These are phyloP conservation scores for Diaporthe destruens DNA, from an alignment of 2,329 filamentous ascomycete species.

Conservation along the genomic window DNA sequence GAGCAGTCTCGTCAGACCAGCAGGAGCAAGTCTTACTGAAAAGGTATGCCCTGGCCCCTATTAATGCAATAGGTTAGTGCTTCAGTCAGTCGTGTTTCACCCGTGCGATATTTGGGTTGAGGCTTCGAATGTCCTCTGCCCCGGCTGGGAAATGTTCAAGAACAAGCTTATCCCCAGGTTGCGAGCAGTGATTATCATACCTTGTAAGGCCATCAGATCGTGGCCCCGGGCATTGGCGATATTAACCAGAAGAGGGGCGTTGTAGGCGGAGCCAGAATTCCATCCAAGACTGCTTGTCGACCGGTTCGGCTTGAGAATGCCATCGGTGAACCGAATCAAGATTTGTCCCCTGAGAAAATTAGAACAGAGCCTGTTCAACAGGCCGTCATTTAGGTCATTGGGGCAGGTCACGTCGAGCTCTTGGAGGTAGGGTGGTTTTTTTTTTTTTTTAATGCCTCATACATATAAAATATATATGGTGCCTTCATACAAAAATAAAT, in stretches of 20 bases:
- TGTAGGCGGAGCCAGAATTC: neutral
- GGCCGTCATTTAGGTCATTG: neutral
- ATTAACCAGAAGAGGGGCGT: neutral
- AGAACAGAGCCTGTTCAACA: too few species aligned
- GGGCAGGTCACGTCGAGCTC: neutral
- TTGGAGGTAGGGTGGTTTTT: too few species aligned
- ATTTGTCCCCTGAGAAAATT: neutral
- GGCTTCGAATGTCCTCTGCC: neutral
- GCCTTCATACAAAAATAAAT: too few species aligned
- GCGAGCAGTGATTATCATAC: neutral
- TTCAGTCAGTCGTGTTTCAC: neutral
- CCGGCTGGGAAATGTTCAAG: neutral
- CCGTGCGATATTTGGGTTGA: constrained; percentile 5
- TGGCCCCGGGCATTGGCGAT: neutral
- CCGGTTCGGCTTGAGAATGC: neutral
- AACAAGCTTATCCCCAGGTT: constrained; percentile 1
- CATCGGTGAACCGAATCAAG: constrained; percentile 3
- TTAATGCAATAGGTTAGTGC: neutral
- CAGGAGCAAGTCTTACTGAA: constrained; percentile 13
- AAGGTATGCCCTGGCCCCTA: constrained; percentile 5
- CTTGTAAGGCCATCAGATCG: neutral
- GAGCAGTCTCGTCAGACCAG: constrained; percentile 12
- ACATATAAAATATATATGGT: too few species aligned
- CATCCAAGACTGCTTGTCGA: neutral
- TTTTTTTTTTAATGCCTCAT: too few species aligned